Percentiles rank a stretch among this genome's conserved stretches.
phyloP scores from a whole-genome alignment of 2,329 filamentous ascomycete species.

The Phialophora verrucosa region DNA sequence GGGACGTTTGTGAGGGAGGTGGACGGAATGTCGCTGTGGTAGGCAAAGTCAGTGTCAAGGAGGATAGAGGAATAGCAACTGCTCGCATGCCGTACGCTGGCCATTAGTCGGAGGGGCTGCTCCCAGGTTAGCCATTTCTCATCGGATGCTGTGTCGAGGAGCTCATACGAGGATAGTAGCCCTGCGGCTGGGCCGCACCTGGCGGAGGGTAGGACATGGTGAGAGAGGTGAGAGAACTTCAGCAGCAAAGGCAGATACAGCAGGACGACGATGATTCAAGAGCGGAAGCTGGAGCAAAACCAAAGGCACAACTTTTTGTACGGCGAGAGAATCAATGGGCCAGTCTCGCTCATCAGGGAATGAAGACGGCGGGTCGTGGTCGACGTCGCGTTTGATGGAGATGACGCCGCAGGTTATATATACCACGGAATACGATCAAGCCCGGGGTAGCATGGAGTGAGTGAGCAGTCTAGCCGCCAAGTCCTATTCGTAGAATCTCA shows the following conservation, averaged over 20 bases:
- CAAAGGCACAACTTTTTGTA: slow-evolving; percentile 15
- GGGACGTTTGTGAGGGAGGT: slow-evolving; percentile 37
- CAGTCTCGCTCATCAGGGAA: background rate
- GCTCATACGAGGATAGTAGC: slow-evolving; percentile 41
- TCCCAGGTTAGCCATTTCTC: slow-evolving; percentile 15
- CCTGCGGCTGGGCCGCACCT: slow-evolving; percentile 33
- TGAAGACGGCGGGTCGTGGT: background rate
- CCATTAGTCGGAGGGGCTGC: slow-evolving; percentile 36
- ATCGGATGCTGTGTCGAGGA: background rate
- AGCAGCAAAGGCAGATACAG: background rate
- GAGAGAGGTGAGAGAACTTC: background rate
- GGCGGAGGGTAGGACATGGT: slow-evolving; percentile 32
- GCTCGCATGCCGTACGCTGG: slow-evolving; percentile 23
- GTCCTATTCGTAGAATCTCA: slow-evolving; percentile 23
- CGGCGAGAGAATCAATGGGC: background rate
- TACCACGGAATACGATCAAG: slow-evolving; percentile 12
- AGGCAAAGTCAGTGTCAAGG: slow-evolving; percentile 19
- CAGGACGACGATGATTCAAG: background rate
- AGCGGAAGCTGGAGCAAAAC: background rate
- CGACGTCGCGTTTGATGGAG: background rate
- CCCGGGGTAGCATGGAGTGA: background rate
- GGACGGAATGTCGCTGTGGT: slow-evolving; percentile 41
- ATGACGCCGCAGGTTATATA: slow-evolving; percentile 13
- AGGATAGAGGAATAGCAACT: background rate
- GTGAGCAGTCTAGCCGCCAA: slow-evolving; percentile 32